A percentile compares a stretch with the other conserved stretches of the same genome.
phyloP scores from a whole-genome alignment of 805 yeast species.

The Spathaspora gorwiae region DNA sequence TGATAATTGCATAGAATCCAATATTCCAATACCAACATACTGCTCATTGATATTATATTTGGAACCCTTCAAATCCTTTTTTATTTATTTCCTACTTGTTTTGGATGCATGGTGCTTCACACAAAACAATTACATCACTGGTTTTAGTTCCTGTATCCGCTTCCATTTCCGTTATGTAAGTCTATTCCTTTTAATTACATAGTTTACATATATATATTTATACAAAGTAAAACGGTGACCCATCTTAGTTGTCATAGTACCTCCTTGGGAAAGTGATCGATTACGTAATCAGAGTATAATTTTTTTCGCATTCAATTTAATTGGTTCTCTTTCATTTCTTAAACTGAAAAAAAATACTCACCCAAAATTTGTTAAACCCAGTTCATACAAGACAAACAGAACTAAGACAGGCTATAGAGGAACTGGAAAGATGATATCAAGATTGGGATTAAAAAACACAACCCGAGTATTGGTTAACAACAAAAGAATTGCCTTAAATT shows the following conservation, averaged over 20 bases:
- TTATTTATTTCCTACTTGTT: background rate
- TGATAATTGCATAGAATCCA: no score
- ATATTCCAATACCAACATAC: no score
- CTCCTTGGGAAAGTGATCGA: no score
- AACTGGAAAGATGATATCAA: slow-evolving; percentile 5
- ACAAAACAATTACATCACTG: no score
- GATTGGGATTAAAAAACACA: slow-evolving; percentile 7
- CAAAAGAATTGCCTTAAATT: background rate
- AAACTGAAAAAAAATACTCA: background rate
- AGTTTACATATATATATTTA: no score
- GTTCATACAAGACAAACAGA: background rate
- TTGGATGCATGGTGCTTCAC: no score
- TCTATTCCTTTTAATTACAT: no score
- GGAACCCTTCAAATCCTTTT: background rate
- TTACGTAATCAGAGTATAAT: background rate
- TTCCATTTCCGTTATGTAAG: no score
- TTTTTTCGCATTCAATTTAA: slow-evolving; percentile 16
- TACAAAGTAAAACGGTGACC: no score
- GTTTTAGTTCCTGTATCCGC: no score
- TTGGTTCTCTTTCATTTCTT: slow-evolving; percentile 9
- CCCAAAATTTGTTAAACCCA: background rate
- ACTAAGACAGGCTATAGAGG: background rate
- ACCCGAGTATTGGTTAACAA: background rate
- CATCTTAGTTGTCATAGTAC: no score
- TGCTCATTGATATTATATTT: no score